Evolutionary conservation across 345 rosid species (phyloP), one percentile per base, ranked within the genome.

Genomic region (Nephelium lappaceum): DNA sequence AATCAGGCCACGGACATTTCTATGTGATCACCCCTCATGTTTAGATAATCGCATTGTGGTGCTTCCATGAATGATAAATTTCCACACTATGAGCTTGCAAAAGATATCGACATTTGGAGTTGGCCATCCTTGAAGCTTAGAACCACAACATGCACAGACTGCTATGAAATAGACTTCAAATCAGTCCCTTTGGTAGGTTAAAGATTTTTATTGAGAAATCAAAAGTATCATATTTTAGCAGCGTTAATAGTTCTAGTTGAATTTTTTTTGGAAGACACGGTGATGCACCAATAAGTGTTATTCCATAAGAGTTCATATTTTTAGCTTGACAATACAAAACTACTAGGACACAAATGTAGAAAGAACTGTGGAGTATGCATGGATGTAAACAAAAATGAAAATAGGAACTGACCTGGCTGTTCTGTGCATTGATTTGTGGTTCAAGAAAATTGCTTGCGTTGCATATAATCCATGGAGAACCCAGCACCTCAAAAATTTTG

Each of bases 401-500:
- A 6, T 4, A 5, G 62, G 19, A 45, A 67, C 38, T 85, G 75
- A 85, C 90, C 85, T 78, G 49, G 41, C 67, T 11, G 12, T 63
- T 77, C 43, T 72, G 65, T 73, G 69, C 71, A 55, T 41, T 5
- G 53, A 77, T 72, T 60, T 74, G 67, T 67, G 85, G 82, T 76
- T 72, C 80, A 19, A 43, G 42, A 60, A 77, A 80, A 71, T 71
- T 77, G 82, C 74, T 69, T 23, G 45, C 73, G 72, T 69, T 31
- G 78, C 79, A 67, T 63, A 72, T 62, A 76, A 80, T 74, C 80
- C 84, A 72, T 72, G 83, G 79, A 80, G 76, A 84, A 80, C 84
- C 81, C 87, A 83, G 86, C 86, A 81, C 83, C 78, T 41, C 51
- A 77, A 76, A 49, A 72, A 60, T 77, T 21, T 84, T 67, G 78